Percentiles rank a stretch among this genome's conserved stretches.
These are phyloP conservation scores for Coemansia sp. DNA, from an alignment of 371 early-diverging fungal genomes.

Conservation along the genomic window DNA sequence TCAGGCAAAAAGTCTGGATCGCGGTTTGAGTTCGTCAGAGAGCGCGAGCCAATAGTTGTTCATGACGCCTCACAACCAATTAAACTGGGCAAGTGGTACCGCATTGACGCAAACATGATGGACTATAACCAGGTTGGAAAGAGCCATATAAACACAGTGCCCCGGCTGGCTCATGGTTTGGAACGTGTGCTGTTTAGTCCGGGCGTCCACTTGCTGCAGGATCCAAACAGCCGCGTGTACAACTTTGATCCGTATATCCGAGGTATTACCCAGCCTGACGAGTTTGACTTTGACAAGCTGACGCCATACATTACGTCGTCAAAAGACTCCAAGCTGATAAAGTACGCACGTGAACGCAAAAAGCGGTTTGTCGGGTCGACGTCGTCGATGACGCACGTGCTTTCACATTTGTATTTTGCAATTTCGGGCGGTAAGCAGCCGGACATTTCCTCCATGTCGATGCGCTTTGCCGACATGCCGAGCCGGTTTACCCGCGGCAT, in stretches of 20 bases:
- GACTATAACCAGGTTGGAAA: constrained; percentile 21
- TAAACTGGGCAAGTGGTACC: constrained; percentile 41
- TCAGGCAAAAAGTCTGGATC: constrained; percentile 11
- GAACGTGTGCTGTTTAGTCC: constrained; percentile 84
- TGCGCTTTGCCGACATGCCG: constrained; percentile 59
- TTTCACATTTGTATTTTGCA: constrained; percentile 79
- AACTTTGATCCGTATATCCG: constrained; percentile 80
- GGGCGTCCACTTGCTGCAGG: constrained; percentile 82
- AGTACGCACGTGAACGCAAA: constrained; percentile 44
- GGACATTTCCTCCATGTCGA: constrained; percentile 63
- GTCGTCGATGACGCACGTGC: constrained; percentile 76
- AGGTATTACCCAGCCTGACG: constrained; percentile 70
- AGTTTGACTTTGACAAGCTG: constrained; percentile 78
- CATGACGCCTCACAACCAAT: constrained; percentile 28
- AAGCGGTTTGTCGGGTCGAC: constrained; percentile 81
- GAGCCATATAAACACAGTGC: constrained; percentile 41
- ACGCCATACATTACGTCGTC: constrained; percentile 81
- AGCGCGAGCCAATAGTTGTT: constrained; percentile 44
- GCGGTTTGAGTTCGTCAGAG: constrained; percentile 24
- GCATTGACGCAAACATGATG: constrained; percentile 14
- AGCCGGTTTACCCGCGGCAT: constrained; percentile 60
- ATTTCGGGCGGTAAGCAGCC: constrained; percentile 69
- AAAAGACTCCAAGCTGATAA: constrained; percentile 57
- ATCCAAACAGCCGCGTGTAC: constrained; percentile 73
- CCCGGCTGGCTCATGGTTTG: constrained; percentile 73